Evolutionary conservation across 2,329 filamentous ascomycete species (phyloP).

Genomic region (Fusarium veterinarium): DNA sequence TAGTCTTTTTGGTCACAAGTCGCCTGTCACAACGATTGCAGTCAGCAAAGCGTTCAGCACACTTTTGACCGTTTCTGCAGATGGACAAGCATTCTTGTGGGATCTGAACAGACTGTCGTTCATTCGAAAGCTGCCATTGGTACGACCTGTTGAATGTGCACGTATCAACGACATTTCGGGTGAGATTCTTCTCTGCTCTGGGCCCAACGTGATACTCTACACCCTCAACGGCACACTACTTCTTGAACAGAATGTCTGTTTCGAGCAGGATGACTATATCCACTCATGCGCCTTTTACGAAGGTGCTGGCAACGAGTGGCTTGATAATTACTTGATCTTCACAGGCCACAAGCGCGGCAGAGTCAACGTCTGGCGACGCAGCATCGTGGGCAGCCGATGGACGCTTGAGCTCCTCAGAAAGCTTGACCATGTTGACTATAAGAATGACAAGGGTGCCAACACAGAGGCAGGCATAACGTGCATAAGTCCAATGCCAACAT

Average conservation of each 20-base stretch:
- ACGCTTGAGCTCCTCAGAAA: constrained; percentile 81
- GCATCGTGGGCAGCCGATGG: constrained; percentile 72
- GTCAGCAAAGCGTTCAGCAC: constrained; percentile 90
- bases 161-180: constrained; percentile 91
- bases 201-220: constrained; percentile 79
- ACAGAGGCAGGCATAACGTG: constrained; percentile 82
- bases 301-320: constrained; percentile 89
- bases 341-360: constrained; percentile 87
- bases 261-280: constrained; percentile 77
- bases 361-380: constrained; percentile 80
- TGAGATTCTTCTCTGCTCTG: constrained; percentile 86
- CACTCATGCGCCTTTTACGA: constrained; percentile 93
- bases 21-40: constrained; percentile 82
- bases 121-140: constrained; percentile 76
- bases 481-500: constrained; percentile 82
- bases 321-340: constrained; percentile 86
- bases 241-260: constrained; percentile 84
- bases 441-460: constrained; percentile 68
- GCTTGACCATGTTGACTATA: constrained; percentile 81
- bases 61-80: constrained; percentile 82
- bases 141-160: constrained; percentile 75
- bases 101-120: constrained; percentile 92
- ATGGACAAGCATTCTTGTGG: constrained; percentile 90
- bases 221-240: constrained; percentile 89
- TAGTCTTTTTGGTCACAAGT: constrained; percentile 90